Base-by-base conservation (phyloP, 2,329 filamentous ascomycete species). In the Cordyceps tenuipes region DNA sequence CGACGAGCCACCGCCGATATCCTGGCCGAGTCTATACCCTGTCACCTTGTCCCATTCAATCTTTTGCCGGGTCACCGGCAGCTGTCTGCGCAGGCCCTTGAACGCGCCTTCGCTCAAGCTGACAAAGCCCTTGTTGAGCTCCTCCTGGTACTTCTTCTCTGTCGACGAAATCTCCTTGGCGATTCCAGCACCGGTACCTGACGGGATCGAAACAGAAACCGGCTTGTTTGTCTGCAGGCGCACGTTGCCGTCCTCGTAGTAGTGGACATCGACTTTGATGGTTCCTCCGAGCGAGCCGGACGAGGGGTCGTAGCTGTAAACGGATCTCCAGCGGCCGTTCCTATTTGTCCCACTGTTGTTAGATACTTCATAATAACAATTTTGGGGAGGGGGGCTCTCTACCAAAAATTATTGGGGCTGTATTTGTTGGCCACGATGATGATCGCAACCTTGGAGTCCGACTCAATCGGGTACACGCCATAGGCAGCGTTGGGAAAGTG, bases 21-120 rank as follows among this genome's bases (percentile, higher is more conserved):
- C 88, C 73, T 91, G 88, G 29, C 89, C 89, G 66, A 96, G 79
- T 62, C 91, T 82, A 77, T 99, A 99, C 66, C 91, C 91, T 50
- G 90, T 88, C 66, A 99, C 90, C 80, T 96, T 97, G 75, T 99
- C 93, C 94, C 94, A 99, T 76, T 99, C 94, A 67, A 99, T 93
- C 82, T 97, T 97, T 79, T 99, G 94, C 70, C 94, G 86, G 63
- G 94, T 99, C 62, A 99, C 91, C 0, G 94, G 94, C 71, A 99
- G 78, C 76, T 97, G 94, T 75, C 94, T 85, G 70, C 94, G 85
- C 72, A 99, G 76, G 2, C 87, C 85, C 83, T 97, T 99, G 77
- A 99, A 99, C 0, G 91, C 90, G 10, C 92, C 93, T 77, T 99
- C 94, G 69, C 91, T 94, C 71, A 99, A 78, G 65, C 81, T 88